phyloP scores from a whole-genome alignment of 2,329 filamentous ascomycete species.

The Aspergillus clavatus region DNA sequence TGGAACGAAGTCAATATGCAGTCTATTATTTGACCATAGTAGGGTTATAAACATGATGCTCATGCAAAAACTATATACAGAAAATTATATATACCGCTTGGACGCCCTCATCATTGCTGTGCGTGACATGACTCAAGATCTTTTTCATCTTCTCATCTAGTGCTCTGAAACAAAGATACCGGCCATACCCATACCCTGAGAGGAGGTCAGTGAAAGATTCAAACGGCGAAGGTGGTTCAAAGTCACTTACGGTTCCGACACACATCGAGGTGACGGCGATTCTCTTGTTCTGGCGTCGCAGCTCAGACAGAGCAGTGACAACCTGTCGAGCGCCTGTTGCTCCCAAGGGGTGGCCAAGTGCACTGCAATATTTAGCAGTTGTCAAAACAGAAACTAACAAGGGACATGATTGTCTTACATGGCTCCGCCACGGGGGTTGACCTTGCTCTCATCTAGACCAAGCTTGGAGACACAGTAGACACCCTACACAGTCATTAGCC shows the following conservation, averaged over 20 bases:
- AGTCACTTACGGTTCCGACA: constrained; percentile 69
- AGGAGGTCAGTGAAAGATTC: constrained; percentile 2
- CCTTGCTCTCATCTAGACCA: constrained; percentile 71
- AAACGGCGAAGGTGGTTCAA: not conserved
- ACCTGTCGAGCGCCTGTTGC: constrained; percentile 90
- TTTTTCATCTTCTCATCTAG: constrained; percentile 11
- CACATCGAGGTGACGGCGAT: constrained; percentile 91
- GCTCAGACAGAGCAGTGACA: constrained; percentile 78
- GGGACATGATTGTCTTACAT: constrained; percentile 47
- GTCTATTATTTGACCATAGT: not conserved
- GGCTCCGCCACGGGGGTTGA: constrained; percentile 90
- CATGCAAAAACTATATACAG: not conserved
- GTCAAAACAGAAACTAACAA: constrained; percentile 4
- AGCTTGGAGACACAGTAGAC: constrained; percentile 84
- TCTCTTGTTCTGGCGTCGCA: constrained; percentile 72
- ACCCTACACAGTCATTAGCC: constrained; percentile 54
- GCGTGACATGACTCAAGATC: not conserved
- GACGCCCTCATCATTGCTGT: not conserved
- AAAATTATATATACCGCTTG: not conserved
- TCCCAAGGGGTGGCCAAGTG: constrained; percentile 86
- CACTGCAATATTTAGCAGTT: constrained; percentile 35
- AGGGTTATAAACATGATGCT: not conserved
- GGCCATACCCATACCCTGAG: constrained; percentile 66
- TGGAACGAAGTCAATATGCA: no score
- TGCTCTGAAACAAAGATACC: constrained; percentile 91